Percentiles rank a stretch among this genome's conserved stretches.
phyloP scores from a whole-genome alignment of 192 early-diverging fungal genomes.

The Thoreauomyces humboldtii region DNA sequence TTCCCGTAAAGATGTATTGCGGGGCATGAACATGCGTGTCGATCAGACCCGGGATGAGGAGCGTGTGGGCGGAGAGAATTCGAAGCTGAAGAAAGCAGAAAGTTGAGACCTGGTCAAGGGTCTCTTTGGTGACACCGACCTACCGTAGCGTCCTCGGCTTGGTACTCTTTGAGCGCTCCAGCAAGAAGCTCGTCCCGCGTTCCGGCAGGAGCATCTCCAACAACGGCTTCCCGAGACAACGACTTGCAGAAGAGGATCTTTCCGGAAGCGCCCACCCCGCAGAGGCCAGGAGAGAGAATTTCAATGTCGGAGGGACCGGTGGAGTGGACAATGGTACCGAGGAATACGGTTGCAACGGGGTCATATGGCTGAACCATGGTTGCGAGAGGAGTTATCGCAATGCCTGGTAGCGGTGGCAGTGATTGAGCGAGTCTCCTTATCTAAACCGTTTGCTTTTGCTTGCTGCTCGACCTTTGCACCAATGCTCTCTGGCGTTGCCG shows the following conservation, averaged over 20 bases:
- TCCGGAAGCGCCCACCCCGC: conserved; percentile 64
- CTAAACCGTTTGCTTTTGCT: too few relatives aligned
- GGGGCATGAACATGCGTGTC: conserved; percentile 96
- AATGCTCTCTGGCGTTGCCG: too few relatives aligned
- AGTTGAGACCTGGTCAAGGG: too few relatives aligned
- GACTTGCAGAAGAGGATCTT: conserved; percentile 62
- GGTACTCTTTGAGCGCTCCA: not conserved
- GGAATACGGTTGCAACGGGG: conserved; percentile 5
- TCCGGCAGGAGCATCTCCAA: conserved; percentile 40
- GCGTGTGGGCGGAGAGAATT: conserved; percentile 46
- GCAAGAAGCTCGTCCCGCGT: conserved; percentile 47
- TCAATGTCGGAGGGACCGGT: conserved; percentile 62
- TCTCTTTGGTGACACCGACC: too few relatives aligned
- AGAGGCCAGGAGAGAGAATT: conserved; percentile 58
- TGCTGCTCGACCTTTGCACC: too few relatives aligned
- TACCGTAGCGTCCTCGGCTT: too few relatives aligned
- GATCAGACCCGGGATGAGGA: conserved; percentile 86
- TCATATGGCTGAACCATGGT: not conserved
- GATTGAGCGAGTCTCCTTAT: too few relatives aligned
- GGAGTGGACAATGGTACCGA: conserved; percentile 69
- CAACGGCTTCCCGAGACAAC: not conserved
- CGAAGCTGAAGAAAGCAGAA: conserved; percentile 1
- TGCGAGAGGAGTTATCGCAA: too few relatives aligned
- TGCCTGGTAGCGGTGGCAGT: too few relatives aligned
- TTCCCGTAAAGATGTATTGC: conserved; percentile 85